phyloP scores from a whole-genome alignment of 768 basidiomycete species.

The Suillus fuscotomentosus region DNA sequence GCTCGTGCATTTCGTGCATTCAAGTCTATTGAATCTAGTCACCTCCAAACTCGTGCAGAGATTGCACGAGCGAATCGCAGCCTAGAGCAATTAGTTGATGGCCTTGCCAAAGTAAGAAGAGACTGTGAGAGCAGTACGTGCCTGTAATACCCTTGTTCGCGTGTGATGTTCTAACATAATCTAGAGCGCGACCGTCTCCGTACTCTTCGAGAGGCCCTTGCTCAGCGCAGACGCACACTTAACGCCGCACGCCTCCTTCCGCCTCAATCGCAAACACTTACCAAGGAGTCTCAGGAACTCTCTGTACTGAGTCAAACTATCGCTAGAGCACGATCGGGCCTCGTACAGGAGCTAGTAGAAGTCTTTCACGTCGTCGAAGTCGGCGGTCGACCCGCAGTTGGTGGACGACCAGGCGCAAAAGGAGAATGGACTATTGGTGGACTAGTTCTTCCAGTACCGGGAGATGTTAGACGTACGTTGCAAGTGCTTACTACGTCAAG shows the following conservation, averaged over 20 bases:
- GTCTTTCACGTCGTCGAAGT: conserved; percentile 85
- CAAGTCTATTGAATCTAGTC: conserved; percentile 39
- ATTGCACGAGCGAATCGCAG: conserved; percentile 46
- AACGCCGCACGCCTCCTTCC: conserved; percentile 51
- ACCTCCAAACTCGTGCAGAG: conserved; percentile 44
- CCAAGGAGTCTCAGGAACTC: conserved; percentile 48
- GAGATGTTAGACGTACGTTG: conserved; percentile 67
- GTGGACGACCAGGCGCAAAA: conserved; percentile 70
- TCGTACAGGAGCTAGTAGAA: conserved; percentile 81
- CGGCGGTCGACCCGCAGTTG: conserved; percentile 72
- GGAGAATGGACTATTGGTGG: conserved; percentile 87
- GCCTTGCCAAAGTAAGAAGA: conserved; percentile 47
- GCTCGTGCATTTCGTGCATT: conserved; percentile 49
- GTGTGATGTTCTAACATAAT: background rate
- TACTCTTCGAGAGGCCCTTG: conserved; percentile 51
- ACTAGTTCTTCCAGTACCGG: conserved; percentile 77
- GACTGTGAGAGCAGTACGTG: conserved; percentile 64
- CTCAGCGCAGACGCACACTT: conserved; percentile 64
- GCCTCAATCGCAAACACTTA: conserved; percentile 22
- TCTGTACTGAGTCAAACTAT: conserved; percentile 51
- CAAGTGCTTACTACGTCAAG: conserved; percentile 20
- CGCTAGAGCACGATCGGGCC: conserved; percentile 63
- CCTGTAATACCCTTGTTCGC: background rate
- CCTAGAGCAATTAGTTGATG: conserved; percentile 52
- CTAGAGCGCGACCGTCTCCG: conserved; percentile 66